Base-by-base conservation (phyloP, 129 eudicot species). In the Sambucus nigra region DNA sequence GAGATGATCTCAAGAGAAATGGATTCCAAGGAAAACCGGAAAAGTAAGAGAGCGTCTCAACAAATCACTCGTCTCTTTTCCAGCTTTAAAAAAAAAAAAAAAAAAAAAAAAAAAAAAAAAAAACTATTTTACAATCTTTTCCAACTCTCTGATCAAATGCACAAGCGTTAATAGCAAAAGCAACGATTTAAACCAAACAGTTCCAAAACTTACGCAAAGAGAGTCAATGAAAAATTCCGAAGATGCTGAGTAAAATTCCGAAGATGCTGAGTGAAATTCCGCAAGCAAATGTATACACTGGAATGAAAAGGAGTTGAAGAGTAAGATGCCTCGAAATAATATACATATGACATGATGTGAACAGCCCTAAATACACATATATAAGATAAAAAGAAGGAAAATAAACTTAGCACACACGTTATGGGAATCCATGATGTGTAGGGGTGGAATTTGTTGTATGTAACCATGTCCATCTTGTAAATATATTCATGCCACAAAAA, bases 371-470 rank as follows among this genome's bases (percentile, higher is more conserved):
- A 42, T 1, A 42, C 4, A 13, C 16, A 42, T 3, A 64, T 18
- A 10, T 16, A 18, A 49, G 8, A 17, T 9, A 17, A 11, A 41
- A 57, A 29, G 17, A 15, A 78, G 22, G 26, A 51, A 31, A 41
- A 4, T n/a, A 66, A 4, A 65, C 19, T 31, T 15, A 53, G 17
- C 54, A 63, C 94, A 28, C 25, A 88, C 96, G 87, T 88, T 77
- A 88, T 88, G 17, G 96, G 96, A 31, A 88, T 88, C 96, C 96
- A 88, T 51, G 96, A 88, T 27, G 96, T 88, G 91, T 83, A 83
- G 25, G 96, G 96, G 63, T 88, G 96, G 62, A 61, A 77, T 76
- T 80, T 88, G 76, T 83, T 88, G 72, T 88, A 88, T 55, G 94
- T 51, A 58, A 74, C 68, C 57, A 77, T 88, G 73, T 88, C 96